phyloP scores from a whole-genome alignment of 1,284 basidiomycete genomes.

The Phellinidium pouzarii region DNA sequence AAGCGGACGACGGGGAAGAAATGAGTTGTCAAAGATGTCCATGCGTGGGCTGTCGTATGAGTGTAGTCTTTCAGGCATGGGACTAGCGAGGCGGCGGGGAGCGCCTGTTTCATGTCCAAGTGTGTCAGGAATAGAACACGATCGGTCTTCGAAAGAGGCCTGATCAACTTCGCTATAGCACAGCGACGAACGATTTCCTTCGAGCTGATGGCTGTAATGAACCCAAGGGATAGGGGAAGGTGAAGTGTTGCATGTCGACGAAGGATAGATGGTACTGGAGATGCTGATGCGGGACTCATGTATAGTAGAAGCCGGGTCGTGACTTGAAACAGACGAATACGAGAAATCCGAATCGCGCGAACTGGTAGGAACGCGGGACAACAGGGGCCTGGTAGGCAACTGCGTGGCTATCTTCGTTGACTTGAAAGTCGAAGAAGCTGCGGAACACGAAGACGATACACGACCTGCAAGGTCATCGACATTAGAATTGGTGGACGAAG shows the following conservation, averaged over 20 bases:
- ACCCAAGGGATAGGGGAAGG: slow-evolving; percentile 9
- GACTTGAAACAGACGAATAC: slow-evolving; percentile 26
- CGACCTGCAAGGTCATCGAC: background rate
- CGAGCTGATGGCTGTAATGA: background rate
- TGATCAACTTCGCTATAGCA: slow-evolving; percentile 5
- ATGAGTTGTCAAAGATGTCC: background rate
- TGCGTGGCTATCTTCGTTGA: background rate
- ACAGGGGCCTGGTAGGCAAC: slow-evolving; percentile 20
- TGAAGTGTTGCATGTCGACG: slow-evolving; percentile 23
- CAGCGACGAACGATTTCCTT: slow-evolving; percentile 2
- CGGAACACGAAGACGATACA: background rate
- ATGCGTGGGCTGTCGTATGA: slow-evolving; percentile 7
- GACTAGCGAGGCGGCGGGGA: slow-evolving; percentile 1
- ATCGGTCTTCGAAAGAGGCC: slow-evolving; percentile 2
- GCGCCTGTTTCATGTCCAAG: slow-evolving; percentile 3
- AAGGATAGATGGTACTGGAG: slow-evolving; percentile 39
- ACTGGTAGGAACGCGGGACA: slow-evolving; percentile 26
- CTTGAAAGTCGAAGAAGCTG: background rate
- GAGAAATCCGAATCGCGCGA: slow-evolving; percentile 21
- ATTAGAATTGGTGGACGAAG: background rate
- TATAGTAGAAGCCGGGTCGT: slow-evolving; percentile 32
- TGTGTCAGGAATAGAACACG: slow-evolving; percentile 5
- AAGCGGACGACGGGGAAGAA: slow-evolving; percentile 11
- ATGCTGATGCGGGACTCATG: slow-evolving; percentile 38
- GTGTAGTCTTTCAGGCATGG: slow-evolving; percentile 5